Conservation (phyloP, 2,329 filamentous ascomycete genomes). For the Sarocladium oryzae region DNA sequence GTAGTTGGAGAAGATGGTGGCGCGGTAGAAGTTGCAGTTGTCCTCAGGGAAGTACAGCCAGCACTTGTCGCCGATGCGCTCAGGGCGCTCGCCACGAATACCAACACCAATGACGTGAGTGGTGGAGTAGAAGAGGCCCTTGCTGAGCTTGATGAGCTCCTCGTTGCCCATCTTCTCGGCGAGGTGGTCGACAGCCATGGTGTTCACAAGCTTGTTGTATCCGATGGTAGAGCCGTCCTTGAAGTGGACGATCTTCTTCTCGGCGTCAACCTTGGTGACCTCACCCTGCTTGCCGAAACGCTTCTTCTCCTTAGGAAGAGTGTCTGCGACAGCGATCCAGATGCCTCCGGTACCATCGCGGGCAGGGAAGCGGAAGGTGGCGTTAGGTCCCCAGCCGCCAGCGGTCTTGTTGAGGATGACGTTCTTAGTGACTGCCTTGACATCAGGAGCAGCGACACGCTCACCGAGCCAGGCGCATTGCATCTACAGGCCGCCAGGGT, state of each 20-base stretch:
- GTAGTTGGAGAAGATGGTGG: constrained; percentile 99
- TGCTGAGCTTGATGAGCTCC: constrained; percentile 75
- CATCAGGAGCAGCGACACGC: constrained; percentile 92
- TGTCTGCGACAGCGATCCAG: constrained; percentile 96
- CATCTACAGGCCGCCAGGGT: constrained; percentile 57
- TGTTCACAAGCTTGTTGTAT: constrained; percentile 90
- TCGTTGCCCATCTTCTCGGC: constrained; percentile 82
- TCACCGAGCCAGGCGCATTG: constrained; percentile 98
- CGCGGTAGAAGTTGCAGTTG: constrained; percentile 98
- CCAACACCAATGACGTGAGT: constrained; percentile 97
- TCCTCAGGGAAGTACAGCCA: constrained; percentile 99
- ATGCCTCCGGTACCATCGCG: constrained; percentile 95
- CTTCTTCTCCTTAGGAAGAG: constrained; percentile 85
- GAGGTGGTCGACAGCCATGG: constrained; percentile 90
- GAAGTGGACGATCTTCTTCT: constrained; percentile 75
- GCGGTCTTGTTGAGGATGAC: constrained; percentile 94
- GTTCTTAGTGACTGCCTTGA: constrained; percentile 91
- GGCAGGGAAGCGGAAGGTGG: constrained; percentile 96
- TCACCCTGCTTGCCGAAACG: constrained; percentile 79
- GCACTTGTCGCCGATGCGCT: constrained; percentile 98
- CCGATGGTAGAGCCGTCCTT: constrained; percentile 80
- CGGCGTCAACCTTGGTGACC: constrained; percentile 81
- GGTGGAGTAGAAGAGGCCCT: constrained; percentile 91
- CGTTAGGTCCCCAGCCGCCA: constrained; percentile 96
- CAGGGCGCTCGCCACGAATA: constrained; percentile 82